Percentiles rank a stretch among this genome's conserved stretches.
phyloP scores from a whole-genome alignment of 805 yeast species.

The Wickerhamiella siamensis region DNA sequence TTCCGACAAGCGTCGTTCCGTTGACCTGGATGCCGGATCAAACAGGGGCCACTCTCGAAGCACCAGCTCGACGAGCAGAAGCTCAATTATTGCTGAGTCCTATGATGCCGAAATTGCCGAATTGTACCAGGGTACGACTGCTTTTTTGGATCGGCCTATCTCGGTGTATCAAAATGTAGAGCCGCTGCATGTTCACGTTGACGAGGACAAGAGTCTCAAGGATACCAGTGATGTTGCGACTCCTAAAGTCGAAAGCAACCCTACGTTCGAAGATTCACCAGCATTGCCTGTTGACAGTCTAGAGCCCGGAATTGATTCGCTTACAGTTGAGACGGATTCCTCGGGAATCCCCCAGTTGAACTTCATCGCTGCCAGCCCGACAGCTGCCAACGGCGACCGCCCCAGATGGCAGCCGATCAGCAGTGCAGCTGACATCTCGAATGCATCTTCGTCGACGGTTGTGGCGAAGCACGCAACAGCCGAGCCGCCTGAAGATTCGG shows the following conservation, averaged over 20 bases:
- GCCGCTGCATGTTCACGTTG: constrained; percentile 9
- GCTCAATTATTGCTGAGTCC: constrained; percentile 2
- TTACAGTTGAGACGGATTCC: not conserved
- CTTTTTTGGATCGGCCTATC: constrained; percentile 20
- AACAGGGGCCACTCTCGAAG: not conserved
- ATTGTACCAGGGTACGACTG: constrained; percentile 21
- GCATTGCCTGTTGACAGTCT: constrained; percentile 6
- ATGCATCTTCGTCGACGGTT: not conserved
- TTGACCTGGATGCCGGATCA: not conserved
- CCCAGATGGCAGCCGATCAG: not conserved
- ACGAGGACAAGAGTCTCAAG: constrained; percentile 13
- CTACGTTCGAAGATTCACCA: constrained; percentile 3
- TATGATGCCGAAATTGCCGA: constrained; percentile 23
- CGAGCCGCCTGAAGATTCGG: no score
- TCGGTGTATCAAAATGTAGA: constrained; percentile 16
- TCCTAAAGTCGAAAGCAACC: not conserved
- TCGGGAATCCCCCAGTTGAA: constrained; percentile 6
- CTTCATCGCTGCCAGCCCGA: constrained; percentile 9
- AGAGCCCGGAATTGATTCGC: constrained; percentile 3
- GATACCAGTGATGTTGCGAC: constrained; percentile 3
- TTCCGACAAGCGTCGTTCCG: not conserved
- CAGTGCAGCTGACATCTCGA: not conserved
- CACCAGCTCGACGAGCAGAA: not conserved
- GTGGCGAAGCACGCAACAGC: not conserved
- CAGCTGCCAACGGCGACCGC: not conserved